Evolutionary conservation across 768 basidiomycete genomes (phyloP), one percentile per base, ranked within the genome.

Genomic region (Termitomyces sp.): DNA sequence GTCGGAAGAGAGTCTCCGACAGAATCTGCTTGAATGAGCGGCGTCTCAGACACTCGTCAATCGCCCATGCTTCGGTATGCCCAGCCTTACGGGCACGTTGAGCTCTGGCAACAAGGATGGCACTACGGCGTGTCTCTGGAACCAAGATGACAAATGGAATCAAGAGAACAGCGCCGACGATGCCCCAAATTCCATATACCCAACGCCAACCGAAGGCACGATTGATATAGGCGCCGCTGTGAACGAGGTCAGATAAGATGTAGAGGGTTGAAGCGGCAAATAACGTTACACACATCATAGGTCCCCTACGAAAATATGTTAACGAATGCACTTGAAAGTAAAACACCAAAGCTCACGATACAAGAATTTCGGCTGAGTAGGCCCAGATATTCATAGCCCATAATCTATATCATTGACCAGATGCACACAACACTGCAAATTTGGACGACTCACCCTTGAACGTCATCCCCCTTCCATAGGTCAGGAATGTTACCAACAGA

Each of bases 311-410:
- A 33, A 15, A 24, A 36, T 6, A 18, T 7, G 20, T 47, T 22
- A 15, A 59, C 34, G 22, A 3, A 37, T 41, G 20, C 15, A 34
- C 31, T 34, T 48, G 2, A 53, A 9, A 24, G 20, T 31, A 4
- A n/a, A 20, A 45, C 34, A 27, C 27, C 27, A 15, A 24, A 16
- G 44, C 62, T 55, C 36, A 65, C 66, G 65, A 30, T 12, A 67
- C 57, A 37, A 65, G 56, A 18, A 52, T 27, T 45, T 67, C 66
- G 1, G 63, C 58, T 24, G 66, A 63, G 41, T 67, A 67, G n/a
- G 62, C 57, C 66, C 66, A 67, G 8, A 50, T 52, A n/a, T 67
- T 67, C 66, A 67, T 67, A 16, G 66, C 66, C 66, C 66, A 67
- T 24, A 62, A 57, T 8, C 63, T 66, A n/a, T 9, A 27, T 57